Conservation (phyloP, 345 rosid species). For the Aegle marmelos region DNA sequence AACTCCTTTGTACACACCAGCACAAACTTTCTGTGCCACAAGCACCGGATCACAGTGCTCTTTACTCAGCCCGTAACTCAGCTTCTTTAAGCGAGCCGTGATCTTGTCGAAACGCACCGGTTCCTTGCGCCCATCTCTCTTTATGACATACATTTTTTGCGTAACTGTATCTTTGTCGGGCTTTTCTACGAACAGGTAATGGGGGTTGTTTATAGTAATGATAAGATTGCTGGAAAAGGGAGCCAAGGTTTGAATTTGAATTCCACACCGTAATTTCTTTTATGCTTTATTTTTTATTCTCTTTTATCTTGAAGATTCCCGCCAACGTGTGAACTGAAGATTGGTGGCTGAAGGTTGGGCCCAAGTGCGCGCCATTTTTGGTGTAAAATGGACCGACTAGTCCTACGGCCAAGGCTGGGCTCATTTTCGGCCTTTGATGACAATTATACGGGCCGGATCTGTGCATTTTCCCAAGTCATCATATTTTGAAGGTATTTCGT, state of each 20-base stretch:
- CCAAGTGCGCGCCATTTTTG: background rate
- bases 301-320: constrained; percentile 1
- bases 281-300: background rate
- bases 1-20: constrained; percentile 87
- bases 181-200: background rate
- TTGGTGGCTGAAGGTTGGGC: background rate
- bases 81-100: constrained; percentile 79
- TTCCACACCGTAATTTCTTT: no score
- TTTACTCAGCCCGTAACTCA: constrained; percentile 72
- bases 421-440: background rate
- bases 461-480: background rate
- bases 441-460: background rate
- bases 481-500: no score
- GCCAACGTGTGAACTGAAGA: background rate
- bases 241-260: constrained; percentile 13
- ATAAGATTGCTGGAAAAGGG: constrained; percentile 2
- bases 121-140: constrained; percentile 83
- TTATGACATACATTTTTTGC: constrained; percentile 57
- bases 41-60: constrained; percentile 90
- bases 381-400: background rate
- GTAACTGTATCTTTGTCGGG: background rate
- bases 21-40: constrained; percentile 86
- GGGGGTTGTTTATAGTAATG: background rate
- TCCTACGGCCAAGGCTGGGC: background rate
- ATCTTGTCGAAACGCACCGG: constrained; percentile 85